Evolutionary conservation across 805 yeast species (phyloP).

Genomic region (Saccharomycopsis sp.): DNA sequence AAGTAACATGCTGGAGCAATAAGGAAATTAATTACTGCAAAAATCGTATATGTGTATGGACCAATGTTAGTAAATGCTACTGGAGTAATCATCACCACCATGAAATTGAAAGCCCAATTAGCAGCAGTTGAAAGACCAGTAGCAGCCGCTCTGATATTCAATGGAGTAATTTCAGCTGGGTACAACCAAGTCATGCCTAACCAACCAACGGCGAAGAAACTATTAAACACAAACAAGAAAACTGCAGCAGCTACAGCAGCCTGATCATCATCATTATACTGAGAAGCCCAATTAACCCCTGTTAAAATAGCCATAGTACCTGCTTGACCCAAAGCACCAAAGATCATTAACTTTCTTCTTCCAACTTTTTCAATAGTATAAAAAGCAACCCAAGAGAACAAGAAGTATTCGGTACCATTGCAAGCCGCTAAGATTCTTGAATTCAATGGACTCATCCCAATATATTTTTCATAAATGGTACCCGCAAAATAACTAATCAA

Average conservation of each 20-base stretch:
- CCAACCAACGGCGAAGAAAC: constrained; percentile 23
- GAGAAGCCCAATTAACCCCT: constrained; percentile 28
- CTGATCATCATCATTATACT: constrained; percentile 30
- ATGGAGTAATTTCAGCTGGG: constrained; percentile 53
- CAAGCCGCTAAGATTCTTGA: constrained; percentile 56
- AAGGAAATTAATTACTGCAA: constrained; percentile 48
- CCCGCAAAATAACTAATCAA: constrained; percentile 58
- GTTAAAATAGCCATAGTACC: constrained; percentile 30
- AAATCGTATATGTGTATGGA: constrained; percentile 54
- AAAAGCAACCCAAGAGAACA: constrained; percentile 44
- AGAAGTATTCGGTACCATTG: constrained; percentile 46
- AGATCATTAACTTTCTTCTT: constrained; percentile 48
- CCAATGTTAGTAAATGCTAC: constrained; percentile 35
- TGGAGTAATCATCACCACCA: constrained; percentile 59
- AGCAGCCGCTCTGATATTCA: constrained; percentile 33
- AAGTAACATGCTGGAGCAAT: constrained; percentile 54
- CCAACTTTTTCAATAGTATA: constrained; percentile 51
- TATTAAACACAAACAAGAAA: constrained; percentile 45
- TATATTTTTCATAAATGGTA: constrained; percentile 39
- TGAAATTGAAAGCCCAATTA: constrained; percentile 54
- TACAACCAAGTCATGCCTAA: constrained; percentile 51
- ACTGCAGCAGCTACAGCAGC: constrained; percentile 50
- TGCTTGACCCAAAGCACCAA: constrained; percentile 41
- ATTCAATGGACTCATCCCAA: constrained; percentile 39
- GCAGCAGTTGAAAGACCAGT: constrained; percentile 38